These are phyloP conservation scores for Phoenix dactylifera DNA, from an alignment of 176 grass and related monocot genomes.

Conservation along the genomic window DNA sequence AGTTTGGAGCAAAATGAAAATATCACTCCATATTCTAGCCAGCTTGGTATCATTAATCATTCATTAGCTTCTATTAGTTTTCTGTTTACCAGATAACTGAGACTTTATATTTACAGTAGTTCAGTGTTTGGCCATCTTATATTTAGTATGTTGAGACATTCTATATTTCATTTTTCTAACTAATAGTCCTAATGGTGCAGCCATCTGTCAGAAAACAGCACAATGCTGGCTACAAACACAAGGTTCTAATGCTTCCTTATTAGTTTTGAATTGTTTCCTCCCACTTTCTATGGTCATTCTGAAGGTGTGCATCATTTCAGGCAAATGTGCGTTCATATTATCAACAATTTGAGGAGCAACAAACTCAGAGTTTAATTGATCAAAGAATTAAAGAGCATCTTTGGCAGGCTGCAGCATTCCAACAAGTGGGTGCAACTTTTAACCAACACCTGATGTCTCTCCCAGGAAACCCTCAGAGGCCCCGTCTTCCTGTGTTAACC, in stretches of 20 bases:
- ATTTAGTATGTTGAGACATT: too few species aligned
- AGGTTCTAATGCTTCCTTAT: constrained; percentile 47
- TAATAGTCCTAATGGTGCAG: constrained; percentile 32
- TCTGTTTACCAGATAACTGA: too few species aligned
- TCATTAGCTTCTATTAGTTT: too few species aligned
- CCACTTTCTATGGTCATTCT: not conserved
- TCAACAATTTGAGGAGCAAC: constrained; percentile 97
- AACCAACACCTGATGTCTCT: constrained; percentile 55
- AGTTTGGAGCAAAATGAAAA: too few species aligned
- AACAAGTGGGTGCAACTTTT: constrained; percentile 63
- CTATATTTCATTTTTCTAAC: too few species aligned
- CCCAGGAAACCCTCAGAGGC: constrained; percentile 34
- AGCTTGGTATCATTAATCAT: too few species aligned
- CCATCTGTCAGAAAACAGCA: constrained; percentile 96
- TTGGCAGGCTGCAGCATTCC: constrained; percentile 83
- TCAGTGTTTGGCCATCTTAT: too few species aligned
- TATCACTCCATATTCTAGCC: too few species aligned
- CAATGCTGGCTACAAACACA: constrained; percentile 96
- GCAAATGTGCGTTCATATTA: constrained; percentile 93
- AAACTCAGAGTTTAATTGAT: constrained; percentile 98
- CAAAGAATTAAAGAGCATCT: constrained; percentile 98
- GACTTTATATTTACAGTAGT: too few species aligned
- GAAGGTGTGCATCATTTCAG: constrained; percentile 21
- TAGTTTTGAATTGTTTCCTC: not conserved
- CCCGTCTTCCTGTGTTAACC: constrained; percentile 51